Evolutionary conservation across 2,329 filamentous ascomycete species (phyloP).

Genomic region (Sclerotinia nivalis): DNA sequence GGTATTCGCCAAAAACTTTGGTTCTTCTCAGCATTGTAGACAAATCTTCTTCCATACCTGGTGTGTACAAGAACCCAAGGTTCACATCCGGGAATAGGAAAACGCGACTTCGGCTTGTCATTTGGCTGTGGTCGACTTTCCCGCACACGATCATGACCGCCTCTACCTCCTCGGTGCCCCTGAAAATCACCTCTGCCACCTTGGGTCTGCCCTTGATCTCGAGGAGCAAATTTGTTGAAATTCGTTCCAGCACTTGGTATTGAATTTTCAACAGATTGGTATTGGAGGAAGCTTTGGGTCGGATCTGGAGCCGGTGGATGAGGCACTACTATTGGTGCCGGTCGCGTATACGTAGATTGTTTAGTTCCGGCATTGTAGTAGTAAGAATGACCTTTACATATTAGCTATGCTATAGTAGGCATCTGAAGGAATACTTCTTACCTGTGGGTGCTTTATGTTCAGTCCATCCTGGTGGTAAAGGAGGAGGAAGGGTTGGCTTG

Average conservation of each 20-base stretch:
- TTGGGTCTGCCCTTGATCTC: conserved; percentile 29
- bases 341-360: conserved; percentile 82
- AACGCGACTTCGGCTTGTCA: conserved; percentile 80
- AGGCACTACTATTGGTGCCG: conserved; percentile 46
- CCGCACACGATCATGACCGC: conserved; percentile 53
- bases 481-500: conserved; percentile 54
- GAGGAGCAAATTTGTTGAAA: conserved; percentile 37
- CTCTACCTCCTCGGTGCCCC: conserved; percentile 51
- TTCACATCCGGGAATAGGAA: conserved; percentile 75
- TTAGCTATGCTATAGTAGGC: neutral
- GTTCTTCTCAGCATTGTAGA: conserved; percentile 82
- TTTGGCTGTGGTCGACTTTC: conserved; percentile 59
- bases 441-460: conserved; percentile 83
- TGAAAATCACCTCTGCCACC: conserved; percentile 46
- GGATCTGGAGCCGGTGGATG: conserved; percentile 35
- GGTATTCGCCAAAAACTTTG: conserved; percentile 96
- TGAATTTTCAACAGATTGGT: conserved; percentile 46
- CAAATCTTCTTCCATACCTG: conserved; percentile 84
- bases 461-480: conserved; percentile 82
- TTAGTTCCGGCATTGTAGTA: conserved; percentile 84
- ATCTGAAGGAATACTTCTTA: neutral
- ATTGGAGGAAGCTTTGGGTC: conserved; percentile 47
- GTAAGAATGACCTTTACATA: conserved; percentile 64
- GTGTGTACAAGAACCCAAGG: conserved; percentile 95
- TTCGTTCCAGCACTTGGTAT: conserved; percentile 42